Percentiles rank a stretch among this genome's conserved stretches.
Conservation (phyloP, 257 asterid genomes). For the Thymus mandschuricus region DNA sequence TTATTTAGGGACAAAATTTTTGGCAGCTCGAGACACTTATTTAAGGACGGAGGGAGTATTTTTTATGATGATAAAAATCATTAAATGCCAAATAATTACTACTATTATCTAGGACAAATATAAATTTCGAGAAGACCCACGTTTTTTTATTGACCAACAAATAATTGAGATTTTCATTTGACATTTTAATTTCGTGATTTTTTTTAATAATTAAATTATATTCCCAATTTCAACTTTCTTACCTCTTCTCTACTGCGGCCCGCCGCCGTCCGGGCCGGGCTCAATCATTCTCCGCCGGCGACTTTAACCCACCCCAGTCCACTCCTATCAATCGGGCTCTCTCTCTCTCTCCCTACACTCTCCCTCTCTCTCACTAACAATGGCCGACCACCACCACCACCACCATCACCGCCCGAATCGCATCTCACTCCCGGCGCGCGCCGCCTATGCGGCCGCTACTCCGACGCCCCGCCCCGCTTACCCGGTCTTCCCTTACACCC, state of each 20-base stretch:
- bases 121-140: conserved; percentile 11
- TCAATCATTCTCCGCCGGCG: background rate
- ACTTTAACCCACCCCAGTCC: conserved; percentile 26
- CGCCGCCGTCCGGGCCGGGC: conserved; percentile 23
- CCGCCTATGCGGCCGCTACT: conserved; percentile 41
- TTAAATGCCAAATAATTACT: too few species aligned
- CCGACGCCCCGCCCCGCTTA: conserved; percentile 44
- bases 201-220: too few species aligned
- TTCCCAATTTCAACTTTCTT: background rate
- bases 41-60: too few species aligned
- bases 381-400: conserved; percentile 68
- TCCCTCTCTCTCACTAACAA: conserved; percentile 22
- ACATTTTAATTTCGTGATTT: background rate
- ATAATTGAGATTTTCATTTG: background rate
- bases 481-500: conserved; percentile 51
- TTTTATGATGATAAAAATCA: too few species aligned
- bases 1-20: too few species aligned
- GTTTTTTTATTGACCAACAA: background rate
- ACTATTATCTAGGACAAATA: background rate
- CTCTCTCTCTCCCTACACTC: conserved; percentile 4
- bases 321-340: conserved; percentile 25
- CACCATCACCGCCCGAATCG: conserved; percentile 79
- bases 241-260: background rate
- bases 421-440: conserved; percentile 63
- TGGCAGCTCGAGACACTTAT: too few species aligned